Evolutionary conservation across 2,329 filamentous ascomycete species (phyloP).

Genomic region (Blumeria hordei): DNA sequence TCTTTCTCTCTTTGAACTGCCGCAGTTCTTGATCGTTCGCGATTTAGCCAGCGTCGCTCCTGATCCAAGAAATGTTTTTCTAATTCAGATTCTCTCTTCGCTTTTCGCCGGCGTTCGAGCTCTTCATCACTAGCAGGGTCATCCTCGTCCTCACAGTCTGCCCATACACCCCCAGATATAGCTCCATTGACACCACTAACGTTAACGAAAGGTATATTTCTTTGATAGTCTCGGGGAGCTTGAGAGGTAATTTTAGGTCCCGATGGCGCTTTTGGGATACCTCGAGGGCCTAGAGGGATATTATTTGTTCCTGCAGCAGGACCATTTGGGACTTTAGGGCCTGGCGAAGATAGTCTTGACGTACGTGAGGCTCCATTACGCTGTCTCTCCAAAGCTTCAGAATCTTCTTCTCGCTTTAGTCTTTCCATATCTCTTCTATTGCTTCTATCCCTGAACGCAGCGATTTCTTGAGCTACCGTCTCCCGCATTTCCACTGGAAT

Average conservation of each 20-base stretch:
- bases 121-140: constrained; percentile 74
- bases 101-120: constrained; percentile 45
- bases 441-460: constrained; percentile 79
- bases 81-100: constrained; percentile 48
- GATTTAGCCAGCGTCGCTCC: constrained; percentile 73
- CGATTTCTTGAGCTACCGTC: constrained; percentile 80
- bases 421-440: constrained; percentile 75
- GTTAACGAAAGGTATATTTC: constrained; percentile 62
- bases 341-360: constrained; percentile 49
- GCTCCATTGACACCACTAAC: constrained; percentile 41
- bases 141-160: constrained; percentile 58
- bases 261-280: constrained; percentile 51
- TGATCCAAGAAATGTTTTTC: constrained; percentile 67
- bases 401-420: constrained; percentile 68
- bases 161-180: constrained; percentile 20
- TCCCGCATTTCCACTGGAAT: constrained; percentile 93
- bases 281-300: constrained; percentile 51
- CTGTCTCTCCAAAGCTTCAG: constrained; percentile 64
- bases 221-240: constrained; percentile 48
- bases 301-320: constrained; percentile 43
- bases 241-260: constrained; percentile 39
- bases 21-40: constrained; percentile 61
- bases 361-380: constrained; percentile 40
- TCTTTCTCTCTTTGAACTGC: constrained; percentile 68
- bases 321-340: constrained; percentile 26